phyloP scores from a whole-genome alignment of 2,329 filamentous ascomycete species.

The Fusarium kyushuense region DNA sequence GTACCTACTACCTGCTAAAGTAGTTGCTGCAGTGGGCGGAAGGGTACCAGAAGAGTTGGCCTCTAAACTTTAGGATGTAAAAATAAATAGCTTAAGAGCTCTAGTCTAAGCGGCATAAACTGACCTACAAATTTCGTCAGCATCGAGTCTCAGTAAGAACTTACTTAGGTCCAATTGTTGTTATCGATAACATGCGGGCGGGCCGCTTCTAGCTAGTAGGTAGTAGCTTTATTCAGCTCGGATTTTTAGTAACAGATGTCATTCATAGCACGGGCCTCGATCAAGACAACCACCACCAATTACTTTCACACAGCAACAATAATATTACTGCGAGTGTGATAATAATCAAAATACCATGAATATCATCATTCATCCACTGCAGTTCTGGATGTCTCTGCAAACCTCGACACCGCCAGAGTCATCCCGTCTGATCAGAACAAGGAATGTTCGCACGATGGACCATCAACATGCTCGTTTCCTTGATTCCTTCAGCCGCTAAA shows the following conservation, averaged over 20 bases:
- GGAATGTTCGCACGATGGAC: constrained; percentile 22
- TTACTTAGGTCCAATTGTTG: not conserved
- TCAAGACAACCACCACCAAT: constrained; percentile 6
- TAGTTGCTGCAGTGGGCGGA: not conserved
- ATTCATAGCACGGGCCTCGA: constrained; percentile 5
- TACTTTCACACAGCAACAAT: constrained; percentile 8
- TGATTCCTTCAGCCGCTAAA: constrained; percentile 41
- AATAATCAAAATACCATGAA: not conserved
- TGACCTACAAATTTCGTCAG: too few relatives aligned
- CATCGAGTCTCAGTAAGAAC: too few relatives aligned
- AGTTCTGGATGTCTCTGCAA: not conserved
- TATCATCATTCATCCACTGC: not conserved
- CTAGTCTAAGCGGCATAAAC: too few relatives aligned
- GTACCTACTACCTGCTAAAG: too few relatives aligned
- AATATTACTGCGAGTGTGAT: not conserved
- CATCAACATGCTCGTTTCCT: constrained; percentile 27
- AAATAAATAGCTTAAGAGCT: too few relatives aligned
- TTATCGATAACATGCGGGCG: constrained; percentile 36
- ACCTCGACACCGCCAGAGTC: constrained; percentile 20
- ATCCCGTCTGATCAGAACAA: constrained; percentile 24
- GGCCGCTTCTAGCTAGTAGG: constrained; percentile 7
- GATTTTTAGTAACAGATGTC: not conserved
- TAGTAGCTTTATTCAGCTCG: constrained; percentile 23
- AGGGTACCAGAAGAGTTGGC: too few relatives aligned
- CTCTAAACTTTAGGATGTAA: too few relatives aligned